Evolutionary conservation across 208 protist genomes (phyloP), one percentile per base, ranked within the genome.

Genomic region (Leishmania guyanensis): DNA sequence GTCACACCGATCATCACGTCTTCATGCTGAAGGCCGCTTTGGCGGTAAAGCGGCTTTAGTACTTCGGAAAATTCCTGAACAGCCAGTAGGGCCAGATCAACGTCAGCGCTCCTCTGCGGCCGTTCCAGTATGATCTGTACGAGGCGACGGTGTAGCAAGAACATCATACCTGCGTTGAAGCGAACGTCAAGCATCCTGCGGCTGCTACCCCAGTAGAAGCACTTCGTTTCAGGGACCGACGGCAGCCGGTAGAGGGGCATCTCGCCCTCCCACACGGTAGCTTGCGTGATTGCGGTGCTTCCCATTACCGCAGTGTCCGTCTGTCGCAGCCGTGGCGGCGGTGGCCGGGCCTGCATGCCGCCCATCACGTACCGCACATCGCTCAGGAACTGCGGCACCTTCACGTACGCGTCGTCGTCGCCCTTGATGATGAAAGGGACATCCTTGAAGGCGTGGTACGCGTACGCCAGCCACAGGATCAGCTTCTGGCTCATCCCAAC

Each of bases 401-500:
- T 86, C 62, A 90, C 12, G 65, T 89, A 93, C 48, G 80, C 79
- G 74, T 93, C 89, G 79, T 93, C 89, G 69, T 93, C 89, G n/a
- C 85, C 83, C 74, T 91, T 93, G 46, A 81, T 81, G 65, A 93
- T 69, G 81, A 85, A 93, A 14, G 69, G 64, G 33, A 85, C 85
- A 20, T 81, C 68, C 39, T 72, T 79, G 74, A 91, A 93, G 3
- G 81, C 46, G 65, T 80, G 69, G 77, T 91, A 83, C 68, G 84
- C 84, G 66, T 89, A 84, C 9, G 83, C 36, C 69, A 90, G 84
- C 87, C 85, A 90, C 46, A 89, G 64, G 56, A 88, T 79, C 62
- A 81, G 75, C 78, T 93, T 93, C 72, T 86, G 84, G 26, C 78
- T 86, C 80, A 90, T 85, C 17, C 76, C 86, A 3, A 92, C 75